A percentile compares a stretch with the other conserved stretches of the same genome.
These are phyloP conservation scores for Naematelia encephala DNA, from an alignment of 768 basidiomycete species.

Conservation along the genomic window DNA sequence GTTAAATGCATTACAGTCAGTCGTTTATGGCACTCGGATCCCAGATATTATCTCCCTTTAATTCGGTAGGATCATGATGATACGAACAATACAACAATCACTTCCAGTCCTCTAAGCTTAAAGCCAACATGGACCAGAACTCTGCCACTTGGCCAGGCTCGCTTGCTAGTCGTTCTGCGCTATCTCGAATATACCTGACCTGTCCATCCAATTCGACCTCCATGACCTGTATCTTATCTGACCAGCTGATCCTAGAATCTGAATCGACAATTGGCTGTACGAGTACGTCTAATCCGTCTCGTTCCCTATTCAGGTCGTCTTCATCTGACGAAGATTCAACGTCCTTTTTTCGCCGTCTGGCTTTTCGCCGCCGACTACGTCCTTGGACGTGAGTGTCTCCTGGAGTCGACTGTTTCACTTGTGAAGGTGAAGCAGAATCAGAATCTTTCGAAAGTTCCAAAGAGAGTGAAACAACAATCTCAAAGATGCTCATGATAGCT, in stretches of 20 bases:
- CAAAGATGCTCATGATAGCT: conserved; percentile 17
- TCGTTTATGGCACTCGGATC: too few relatives aligned
- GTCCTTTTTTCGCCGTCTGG: background rate
- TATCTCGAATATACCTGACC: conserved; percentile 17
- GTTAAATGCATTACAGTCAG: too few relatives aligned
- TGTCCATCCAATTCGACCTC: conserved; percentile 12
- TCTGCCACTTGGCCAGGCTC: conserved; percentile 13
- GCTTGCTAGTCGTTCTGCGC: conserved; percentile 5
- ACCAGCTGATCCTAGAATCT: background rate
- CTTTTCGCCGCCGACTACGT: conserved; percentile 4
- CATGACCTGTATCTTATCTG: conserved; percentile 6
- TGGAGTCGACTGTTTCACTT: background rate
- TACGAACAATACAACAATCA: conserved; percentile 2
- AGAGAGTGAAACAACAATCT: conserved; percentile 11
- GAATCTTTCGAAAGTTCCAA: too few relatives aligned
- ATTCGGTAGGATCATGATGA: too few relatives aligned
- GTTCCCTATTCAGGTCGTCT: background rate
- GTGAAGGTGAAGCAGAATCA: too few relatives aligned
- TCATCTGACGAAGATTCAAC: conserved; percentile 4
- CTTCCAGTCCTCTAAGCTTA: conserved; percentile 31
- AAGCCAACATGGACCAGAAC: conserved; percentile 29
- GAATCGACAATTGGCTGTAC: background rate
- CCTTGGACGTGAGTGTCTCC: conserved; percentile 3
- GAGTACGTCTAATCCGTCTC: too few relatives aligned
- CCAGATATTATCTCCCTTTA: too few relatives aligned